These are phyloP conservation scores for Cylindrodendrum hubeiense DNA, from an alignment of 2,329 filamentous ascomycete genomes.

Conservation along the genomic window DNA sequence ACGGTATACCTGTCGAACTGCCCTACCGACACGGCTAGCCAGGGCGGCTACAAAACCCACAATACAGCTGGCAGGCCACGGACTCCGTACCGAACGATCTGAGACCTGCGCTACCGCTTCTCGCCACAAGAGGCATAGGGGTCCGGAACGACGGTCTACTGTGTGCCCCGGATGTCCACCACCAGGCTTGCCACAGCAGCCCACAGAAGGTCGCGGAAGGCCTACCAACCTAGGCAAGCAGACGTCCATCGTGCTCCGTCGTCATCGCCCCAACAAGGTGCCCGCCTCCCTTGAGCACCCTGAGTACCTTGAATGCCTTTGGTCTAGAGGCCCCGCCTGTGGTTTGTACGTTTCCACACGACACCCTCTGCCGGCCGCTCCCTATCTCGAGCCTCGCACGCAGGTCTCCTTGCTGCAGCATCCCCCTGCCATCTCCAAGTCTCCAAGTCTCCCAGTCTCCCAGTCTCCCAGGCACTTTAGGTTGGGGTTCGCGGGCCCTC, in stretches of 20 bases:
- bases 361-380: background rate
- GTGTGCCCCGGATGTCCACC: constrained; percentile 5
- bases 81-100: constrained; percentile 7
- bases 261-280: constrained; percentile 15
- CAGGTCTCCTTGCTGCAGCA: background rate
- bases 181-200: background rate
- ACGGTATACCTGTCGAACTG: constrained; percentile 5
- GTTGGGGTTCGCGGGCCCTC: background rate
- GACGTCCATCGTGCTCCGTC: constrained; percentile 1
- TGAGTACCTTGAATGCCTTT: background rate
- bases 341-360: background rate
- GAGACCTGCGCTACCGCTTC: background rate
- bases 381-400: background rate
- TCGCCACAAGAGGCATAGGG: constrained; percentile 6
- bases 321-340: background rate
- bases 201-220: constrained; percentile 18
- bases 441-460: too few relatives aligned
- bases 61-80: constrained; percentile 3
- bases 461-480: background rate
- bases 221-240: constrained; percentile 2
- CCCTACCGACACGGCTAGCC: background rate
- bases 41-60: constrained; percentile 13
- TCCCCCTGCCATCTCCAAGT: background rate
- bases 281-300: background rate
- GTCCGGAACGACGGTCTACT: constrained; percentile 21